A percentile compares a stretch with the other conserved stretches of the same genome.
Evolutionary conservation across 768 basidiomycete genomes (phyloP).

Genomic region (Rhizopogon vesiculosus): DNA sequence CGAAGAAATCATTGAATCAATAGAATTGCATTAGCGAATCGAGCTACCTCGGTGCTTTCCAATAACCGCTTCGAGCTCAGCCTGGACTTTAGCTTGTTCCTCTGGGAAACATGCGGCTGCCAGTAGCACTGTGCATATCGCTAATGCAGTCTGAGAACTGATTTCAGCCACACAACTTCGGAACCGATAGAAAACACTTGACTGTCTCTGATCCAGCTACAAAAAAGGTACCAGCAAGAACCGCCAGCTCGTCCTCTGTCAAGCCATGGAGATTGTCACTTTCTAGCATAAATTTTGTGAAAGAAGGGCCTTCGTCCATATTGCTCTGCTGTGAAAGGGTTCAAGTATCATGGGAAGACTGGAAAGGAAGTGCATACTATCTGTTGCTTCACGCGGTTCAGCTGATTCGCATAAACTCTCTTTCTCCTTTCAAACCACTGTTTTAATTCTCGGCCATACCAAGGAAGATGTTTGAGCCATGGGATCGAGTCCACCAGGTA

Average conservation of each 20-base stretch:
- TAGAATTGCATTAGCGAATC: conserved; percentile 5
- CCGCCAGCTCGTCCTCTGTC: too few relatives aligned
- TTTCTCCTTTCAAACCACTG: conserved; percentile 50
- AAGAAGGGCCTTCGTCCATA: conserved; percentile 30
- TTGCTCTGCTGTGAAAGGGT: not conserved
- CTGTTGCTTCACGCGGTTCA: conserved; percentile 35
- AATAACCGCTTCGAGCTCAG: too few relatives aligned
- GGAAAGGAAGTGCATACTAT: conserved; percentile 23
- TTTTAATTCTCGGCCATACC: conserved; percentile 52
- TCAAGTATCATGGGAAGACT: not conserved
- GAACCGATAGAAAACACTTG: too few relatives aligned
- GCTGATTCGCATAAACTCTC: conserved; percentile 40
- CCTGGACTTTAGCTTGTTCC: too few relatives aligned
- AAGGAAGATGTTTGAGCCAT: conserved; percentile 43
- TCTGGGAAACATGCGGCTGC: too few relatives aligned
- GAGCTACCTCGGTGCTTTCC: too few relatives aligned
- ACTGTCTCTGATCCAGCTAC: too few relatives aligned
- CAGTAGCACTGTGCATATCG: too few relatives aligned
- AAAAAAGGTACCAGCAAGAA: too few relatives aligned
- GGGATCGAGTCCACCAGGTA: conserved; percentile 31
- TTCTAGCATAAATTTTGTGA: conserved; percentile 39
- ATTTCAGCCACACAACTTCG: too few relatives aligned
- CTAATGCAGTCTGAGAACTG: too few relatives aligned
- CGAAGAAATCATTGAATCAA: conserved; percentile 17
- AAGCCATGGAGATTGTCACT: conserved; percentile 10